Percentiles rank a stretch among this genome's conserved stretches.
phyloP scores from a whole-genome alignment of 306 rosid genomes.

The Inga laurina region DNA sequence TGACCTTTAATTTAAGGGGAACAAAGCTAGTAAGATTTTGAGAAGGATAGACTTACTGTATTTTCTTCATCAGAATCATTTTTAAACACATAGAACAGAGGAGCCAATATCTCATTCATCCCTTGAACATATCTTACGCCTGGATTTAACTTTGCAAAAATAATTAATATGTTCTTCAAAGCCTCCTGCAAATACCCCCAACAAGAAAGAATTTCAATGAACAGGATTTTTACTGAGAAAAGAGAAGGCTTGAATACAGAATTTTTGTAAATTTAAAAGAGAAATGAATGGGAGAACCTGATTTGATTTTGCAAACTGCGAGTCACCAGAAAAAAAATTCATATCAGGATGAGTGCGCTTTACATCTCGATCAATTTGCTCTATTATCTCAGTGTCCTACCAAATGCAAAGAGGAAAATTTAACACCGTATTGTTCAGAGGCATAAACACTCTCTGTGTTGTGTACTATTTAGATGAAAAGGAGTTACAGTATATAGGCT shows the following conservation, averaged over 20 bases:
- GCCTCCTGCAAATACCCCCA: conserved; percentile 73
- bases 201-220: conserved; percentile 12
- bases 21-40: neutral
- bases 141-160: conserved; percentile 95
- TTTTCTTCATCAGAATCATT: conserved; percentile 90
- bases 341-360: conserved; percentile 98
- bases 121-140: conserved; percentile 99
- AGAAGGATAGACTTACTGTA: conserved; percentile 56
- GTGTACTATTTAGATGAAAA: too few species aligned
- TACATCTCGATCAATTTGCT: conserved; percentile 97
- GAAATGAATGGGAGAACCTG: conserved; percentile 56
- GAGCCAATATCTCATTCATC: conserved; percentile 98
- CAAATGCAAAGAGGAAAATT: conserved; percentile 36
- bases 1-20: neutral
- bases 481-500: too few species aligned
- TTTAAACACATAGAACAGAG: conserved; percentile 83
- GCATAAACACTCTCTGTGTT: too few species aligned
- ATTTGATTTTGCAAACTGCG: conserved; percentile 80
- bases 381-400: conserved; percentile 94
- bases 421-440: neutral
- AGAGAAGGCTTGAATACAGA: neutral
- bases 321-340: conserved; percentile 94
- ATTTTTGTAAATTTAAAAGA: conserved; percentile 15
- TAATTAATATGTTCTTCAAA: conserved; percentile 73
- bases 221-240: conserved; percentile 14